Conservation (phyloP, 345 rosid genomes). For the Eucalyptus regnans region DNA sequence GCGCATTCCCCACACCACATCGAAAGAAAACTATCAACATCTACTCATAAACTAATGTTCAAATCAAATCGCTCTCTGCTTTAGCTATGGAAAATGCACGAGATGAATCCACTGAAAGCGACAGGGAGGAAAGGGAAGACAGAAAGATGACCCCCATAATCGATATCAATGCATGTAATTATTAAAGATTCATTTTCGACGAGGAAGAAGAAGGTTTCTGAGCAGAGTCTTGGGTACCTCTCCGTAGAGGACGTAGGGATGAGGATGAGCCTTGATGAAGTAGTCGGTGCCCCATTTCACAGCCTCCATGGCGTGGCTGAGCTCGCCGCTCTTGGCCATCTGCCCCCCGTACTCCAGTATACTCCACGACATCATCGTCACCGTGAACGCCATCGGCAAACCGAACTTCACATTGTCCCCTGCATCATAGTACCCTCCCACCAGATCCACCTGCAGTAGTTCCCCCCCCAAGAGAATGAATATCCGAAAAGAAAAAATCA, state of each 20-base stretch:
- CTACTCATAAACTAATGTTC: neutral
- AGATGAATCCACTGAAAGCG: neutral
- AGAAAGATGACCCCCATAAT: neutral
- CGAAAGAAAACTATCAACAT: neutral
- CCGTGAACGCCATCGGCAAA: conserved; percentile 39
- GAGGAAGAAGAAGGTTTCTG: neutral
- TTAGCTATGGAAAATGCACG: neutral
- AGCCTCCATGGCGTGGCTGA: conserved; percentile 28
- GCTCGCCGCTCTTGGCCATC: conserved; percentile 21
- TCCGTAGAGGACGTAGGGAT: conserved; percentile 30
- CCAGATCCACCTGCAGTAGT: conserved; percentile 24
- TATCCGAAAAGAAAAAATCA: neutral
- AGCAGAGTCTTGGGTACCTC: neutral
- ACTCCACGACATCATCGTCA: conserved; percentile 45
- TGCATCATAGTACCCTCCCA: conserved; percentile 44
- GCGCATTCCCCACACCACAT: neutral
- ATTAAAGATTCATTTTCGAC: neutral
- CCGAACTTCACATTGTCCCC: conserved; percentile 50
- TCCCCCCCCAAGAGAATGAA: neutral
- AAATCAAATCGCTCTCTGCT: neutral
- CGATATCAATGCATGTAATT: neutral
- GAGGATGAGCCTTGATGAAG: conserved; percentile 33
- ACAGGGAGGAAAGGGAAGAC: neutral
- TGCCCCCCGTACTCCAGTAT: conserved; percentile 27
- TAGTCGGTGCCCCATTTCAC: conserved; percentile 47